Percentiles rank a stretch among this genome's conserved stretches.
These are phyloP conservation scores for Quercus aquifolioides DNA, from an alignment of 306 rosid genomes.

Conservation along the genomic window DNA sequence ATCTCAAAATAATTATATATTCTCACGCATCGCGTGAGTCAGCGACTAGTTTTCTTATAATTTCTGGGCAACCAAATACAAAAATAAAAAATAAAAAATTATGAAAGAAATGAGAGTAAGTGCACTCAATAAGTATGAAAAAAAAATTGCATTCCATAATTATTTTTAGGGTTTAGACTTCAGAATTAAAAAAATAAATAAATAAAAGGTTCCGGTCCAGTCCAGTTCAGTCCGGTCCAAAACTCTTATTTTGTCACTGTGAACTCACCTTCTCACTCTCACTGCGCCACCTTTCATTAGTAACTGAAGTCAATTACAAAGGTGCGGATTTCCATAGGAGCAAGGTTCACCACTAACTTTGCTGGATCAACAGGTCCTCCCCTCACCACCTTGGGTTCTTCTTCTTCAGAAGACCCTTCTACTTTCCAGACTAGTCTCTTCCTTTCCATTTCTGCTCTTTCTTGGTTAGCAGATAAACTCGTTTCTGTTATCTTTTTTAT, in stretches of 20 bases:
- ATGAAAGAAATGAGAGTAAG: no score
- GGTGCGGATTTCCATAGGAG: constrained; percentile 71
- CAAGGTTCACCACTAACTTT: constrained; percentile 53
- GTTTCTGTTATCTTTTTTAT: constrained; percentile 46
- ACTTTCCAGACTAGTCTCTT: constrained; percentile 71
- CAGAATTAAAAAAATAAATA: rapidly evolving
- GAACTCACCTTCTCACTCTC: no score
- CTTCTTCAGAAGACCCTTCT: constrained; percentile 30
- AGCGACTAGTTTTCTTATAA: no score
- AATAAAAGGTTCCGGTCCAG: no score
- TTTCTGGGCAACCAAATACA: no score
- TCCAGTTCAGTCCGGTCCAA: no score
- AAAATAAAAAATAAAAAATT: no score
- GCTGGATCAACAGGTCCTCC: constrained; percentile 66
- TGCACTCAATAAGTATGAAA: no score
- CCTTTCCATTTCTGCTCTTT: constrained; percentile 66
- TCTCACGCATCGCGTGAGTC: rapidly evolving
- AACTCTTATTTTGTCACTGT: no score
- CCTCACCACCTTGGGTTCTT: constrained; percentile 28
- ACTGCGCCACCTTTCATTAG: neutral
- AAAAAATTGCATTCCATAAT: no score
- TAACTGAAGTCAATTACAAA: constrained; percentile 33
- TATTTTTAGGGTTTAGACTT: no score
- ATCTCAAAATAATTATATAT: no score
- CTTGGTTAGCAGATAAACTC: constrained; percentile 79